Conservation (phyloP, 371 early-diverging fungal species). For the Mucor piriformis region DNA sequence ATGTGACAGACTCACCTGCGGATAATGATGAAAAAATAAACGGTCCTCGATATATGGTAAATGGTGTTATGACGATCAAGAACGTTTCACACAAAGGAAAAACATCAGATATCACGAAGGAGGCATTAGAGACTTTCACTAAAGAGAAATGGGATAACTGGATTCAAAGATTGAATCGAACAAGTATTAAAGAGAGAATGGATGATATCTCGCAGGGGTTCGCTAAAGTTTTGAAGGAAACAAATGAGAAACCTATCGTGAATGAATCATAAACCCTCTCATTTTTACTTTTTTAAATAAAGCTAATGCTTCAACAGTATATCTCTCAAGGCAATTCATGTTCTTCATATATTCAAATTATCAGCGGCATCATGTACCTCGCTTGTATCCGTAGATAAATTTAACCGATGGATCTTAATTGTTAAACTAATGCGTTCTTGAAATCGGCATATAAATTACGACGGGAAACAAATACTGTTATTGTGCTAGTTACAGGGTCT, state of each 20-base stretch:
- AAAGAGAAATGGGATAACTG: constrained; percentile 31
- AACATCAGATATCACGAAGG: constrained; percentile 21
- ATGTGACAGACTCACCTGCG: constrained; percentile 15
- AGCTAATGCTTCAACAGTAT: too few species aligned
- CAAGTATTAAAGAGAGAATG: constrained; percentile 32
- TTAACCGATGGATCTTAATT: too few species aligned
- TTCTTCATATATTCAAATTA: too few species aligned
- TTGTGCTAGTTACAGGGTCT: too few species aligned
- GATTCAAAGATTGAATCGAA: constrained; percentile 25
- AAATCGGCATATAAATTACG: too few species aligned
- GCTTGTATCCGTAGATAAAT: too few species aligned
- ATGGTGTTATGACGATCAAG: constrained; percentile 11
- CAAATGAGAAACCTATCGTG: background rate
- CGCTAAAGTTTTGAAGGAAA: background rate
- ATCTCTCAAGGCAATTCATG: too few species aligned
- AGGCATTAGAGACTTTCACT: constrained; percentile 8
- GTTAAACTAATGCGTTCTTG: too few species aligned
- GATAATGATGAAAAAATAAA: background rate
- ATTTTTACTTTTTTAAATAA: too few species aligned
- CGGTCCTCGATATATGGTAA: constrained; percentile 3
- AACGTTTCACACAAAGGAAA: constrained; percentile 31
- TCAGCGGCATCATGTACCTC: too few species aligned
- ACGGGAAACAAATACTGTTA: too few species aligned
- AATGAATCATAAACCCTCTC: background rate
- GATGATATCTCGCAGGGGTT: constrained; percentile 13